These are phyloP conservation scores for Picocystis sp. DNA, from an alignment of 163 green algal genomes.

Conservation along the genomic window DNA sequence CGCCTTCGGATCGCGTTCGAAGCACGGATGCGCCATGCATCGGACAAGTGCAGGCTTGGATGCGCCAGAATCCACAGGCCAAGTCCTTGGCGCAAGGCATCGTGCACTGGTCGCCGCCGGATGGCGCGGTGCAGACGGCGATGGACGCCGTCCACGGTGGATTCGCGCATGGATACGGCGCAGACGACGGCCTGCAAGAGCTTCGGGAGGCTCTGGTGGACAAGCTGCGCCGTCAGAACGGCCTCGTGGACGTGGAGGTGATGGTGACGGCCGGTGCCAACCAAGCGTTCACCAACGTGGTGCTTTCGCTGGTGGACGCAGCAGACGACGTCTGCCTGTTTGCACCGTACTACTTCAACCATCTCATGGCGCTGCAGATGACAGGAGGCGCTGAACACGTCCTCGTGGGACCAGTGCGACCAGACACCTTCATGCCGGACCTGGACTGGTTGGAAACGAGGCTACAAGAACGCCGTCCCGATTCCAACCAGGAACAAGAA, in stretches of 20 bases:
- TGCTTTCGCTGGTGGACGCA: constrained; percentile 58
- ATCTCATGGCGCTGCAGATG: constrained; percentile 77
- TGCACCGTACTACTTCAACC: constrained; percentile 86
- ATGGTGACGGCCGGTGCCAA: constrained; percentile 86
- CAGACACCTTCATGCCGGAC: constrained; percentile 30
- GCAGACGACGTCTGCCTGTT: constrained; percentile 60
- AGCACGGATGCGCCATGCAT: background rate
- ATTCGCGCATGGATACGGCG: constrained; percentile 28
- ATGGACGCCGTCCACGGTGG: constrained; percentile 5
- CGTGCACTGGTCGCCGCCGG: constrained; percentile 55
- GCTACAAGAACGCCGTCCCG: background rate
- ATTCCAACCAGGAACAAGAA: background rate
- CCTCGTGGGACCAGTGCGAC: background rate
- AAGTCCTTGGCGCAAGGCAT: constrained; percentile 56
- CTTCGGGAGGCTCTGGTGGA: constrained; percentile 33
- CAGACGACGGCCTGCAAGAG: constrained; percentile 36
- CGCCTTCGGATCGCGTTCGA: constrained; percentile 1
- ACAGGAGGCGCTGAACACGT: constrained; percentile 13
- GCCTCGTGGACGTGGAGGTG: constrained; percentile 39
- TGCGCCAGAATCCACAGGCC: too few species aligned
- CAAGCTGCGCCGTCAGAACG: constrained; percentile 46
- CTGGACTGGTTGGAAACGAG: constrained; percentile 49
- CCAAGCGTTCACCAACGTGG: constrained; percentile 79
- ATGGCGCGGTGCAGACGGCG: constrained; percentile 18
- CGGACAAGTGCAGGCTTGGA: too few species aligned